Evolutionary conservation across 495 filamentous ascomycete species (phyloP), one percentile per base, ranked within the genome.

Genomic region (Physcia stellaris): DNA sequence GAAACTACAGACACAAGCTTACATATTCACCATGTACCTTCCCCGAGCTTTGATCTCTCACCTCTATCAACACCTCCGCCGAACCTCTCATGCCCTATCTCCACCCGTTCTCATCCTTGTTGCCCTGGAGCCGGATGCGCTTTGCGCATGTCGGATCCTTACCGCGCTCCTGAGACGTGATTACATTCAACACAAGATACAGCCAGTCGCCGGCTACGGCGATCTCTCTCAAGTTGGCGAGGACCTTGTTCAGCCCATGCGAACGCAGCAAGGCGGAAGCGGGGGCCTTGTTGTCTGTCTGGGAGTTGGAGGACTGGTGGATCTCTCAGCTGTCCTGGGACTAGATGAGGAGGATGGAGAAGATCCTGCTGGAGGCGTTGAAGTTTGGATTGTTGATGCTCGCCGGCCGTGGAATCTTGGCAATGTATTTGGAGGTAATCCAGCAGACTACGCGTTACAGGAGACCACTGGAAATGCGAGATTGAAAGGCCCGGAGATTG

Each of bases 121-220:
- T 42, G 83, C 87, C 22, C 79, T 96, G 52, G 90, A 94, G 55
- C 84, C 88, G 32, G 90, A 98, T 65, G 82, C 88, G 36, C 76
- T 98, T 24, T 96, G 90, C 61, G 92, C 87, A 36, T 87, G 85
- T 51, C 86, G 87, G 36, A 96, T 98, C 39, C 73, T 98, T 12
- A 90, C 90, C 1, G 70, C 77, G 11, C 70, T 96, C 13, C 68
- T 98, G 35, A 94, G 88, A 64, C 80, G 85, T 65, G 90, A 98
- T 66, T 96, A 88, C 54, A 92, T 98, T 47, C 79, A 80, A n/a
- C 88, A 96, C 61, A 95, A 94, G 66, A 93, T 96, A 43, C 83
- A 93, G 48, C 90, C 92, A 4, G 78, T 98, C 24, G 72, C 81
- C 12, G 90, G 90, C 23, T 95, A 95, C 76, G 78, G 75, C 45